These are phyloP conservation scores for Penstemon eatonii DNA, from an alignment of 257 asterid genomes.

Conservation along the genomic window DNA sequence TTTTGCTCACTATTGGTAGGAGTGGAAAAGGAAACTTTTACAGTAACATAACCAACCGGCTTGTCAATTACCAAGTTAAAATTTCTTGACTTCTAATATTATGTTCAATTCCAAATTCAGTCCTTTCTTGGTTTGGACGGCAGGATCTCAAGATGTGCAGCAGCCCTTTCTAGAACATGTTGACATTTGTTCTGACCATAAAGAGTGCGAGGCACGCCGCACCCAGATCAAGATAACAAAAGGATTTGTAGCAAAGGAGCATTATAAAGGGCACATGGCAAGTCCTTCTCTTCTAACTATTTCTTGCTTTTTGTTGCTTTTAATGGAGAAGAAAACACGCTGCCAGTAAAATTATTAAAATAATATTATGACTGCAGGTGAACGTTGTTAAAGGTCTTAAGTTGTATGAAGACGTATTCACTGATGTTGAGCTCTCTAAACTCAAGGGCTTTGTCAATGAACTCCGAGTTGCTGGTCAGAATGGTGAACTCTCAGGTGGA, in stretches of 20 bases:
- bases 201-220: constrained; percentile 60
- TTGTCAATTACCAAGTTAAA: not conserved
- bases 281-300: constrained; percentile 24
- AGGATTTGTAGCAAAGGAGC: constrained; percentile 68
- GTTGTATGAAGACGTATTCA: constrained; percentile 65
- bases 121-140: constrained; percentile 12
- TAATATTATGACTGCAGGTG: constrained; percentile 45
- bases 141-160: constrained; percentile 71
- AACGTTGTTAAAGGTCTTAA: constrained; percentile 84
- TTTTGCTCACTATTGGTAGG: not conserved
- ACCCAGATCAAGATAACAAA: constrained; percentile 60
- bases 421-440: constrained; percentile 62
- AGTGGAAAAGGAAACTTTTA: constrained; percentile 5
- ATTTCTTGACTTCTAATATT: not conserved
- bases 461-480: constrained; percentile 75
- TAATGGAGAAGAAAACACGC: not conserved
- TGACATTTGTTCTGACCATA: constrained; percentile 60
- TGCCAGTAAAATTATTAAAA: not conserved
- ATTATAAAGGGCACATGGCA: constrained; percentile 69
- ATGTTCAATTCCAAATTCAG: not conserved
- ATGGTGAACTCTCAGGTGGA: constrained; percentile 90
- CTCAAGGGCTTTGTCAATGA: constrained; percentile 61
- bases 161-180: constrained; percentile 40
- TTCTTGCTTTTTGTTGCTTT: not conserved
- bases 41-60: constrained; percentile 2